Base-by-base conservation (phyloP, 2,329 filamentous ascomycete genomes). In the Apiospora malaysiana region DNA sequence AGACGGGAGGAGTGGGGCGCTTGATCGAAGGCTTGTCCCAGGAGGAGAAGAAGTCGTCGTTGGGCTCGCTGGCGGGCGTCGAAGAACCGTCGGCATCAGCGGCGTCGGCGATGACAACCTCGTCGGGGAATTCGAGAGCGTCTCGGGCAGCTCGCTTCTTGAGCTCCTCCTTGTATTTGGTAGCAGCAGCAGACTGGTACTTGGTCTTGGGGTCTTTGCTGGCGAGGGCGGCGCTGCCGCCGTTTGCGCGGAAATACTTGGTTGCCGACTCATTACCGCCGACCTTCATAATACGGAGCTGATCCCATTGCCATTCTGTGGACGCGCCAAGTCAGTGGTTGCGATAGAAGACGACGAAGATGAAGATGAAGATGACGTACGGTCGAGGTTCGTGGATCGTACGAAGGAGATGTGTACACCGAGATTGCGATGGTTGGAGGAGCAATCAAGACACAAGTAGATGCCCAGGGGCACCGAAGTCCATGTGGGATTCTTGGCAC, bases 351-450 rank as follows among this genome's bases (percentile, higher is more conserved):
- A 25, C 45, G 37, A 42, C 27, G 14, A 42, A 23, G 67, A 49
- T 46, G 46, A 42, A 23, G 67, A 49, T 46, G 46, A 25, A 10
- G 72, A 42, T 80, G 78, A 86, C 94, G 80, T 93, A 98, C 95
- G 94, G 83, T 99, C 96, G 82, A 99, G 93, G 83, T 98, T 98
- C 73, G 95, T 98, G 73, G 95, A 98, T 79, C 96, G 93, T 78
- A 99, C 96, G 86, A 99, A 99, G 77, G 95, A 98, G 84, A 99
- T 98, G 84, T 99, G 96, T 72, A 98, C 95, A 82, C 96, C 96
- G 78, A 99, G 91, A 83, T 98, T 98, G 77, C 96, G 92, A 83
- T 99, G 96, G 82, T 98, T 94, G 71, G 95, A 93, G 56, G 95
- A 98, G 85, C 96, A 99, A 85, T 99, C 96, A 78, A 99, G 92